phyloP scores from a whole-genome alignment of 2,329 filamentous ascomycete genomes.

The Talaromyces piceae region DNA sequence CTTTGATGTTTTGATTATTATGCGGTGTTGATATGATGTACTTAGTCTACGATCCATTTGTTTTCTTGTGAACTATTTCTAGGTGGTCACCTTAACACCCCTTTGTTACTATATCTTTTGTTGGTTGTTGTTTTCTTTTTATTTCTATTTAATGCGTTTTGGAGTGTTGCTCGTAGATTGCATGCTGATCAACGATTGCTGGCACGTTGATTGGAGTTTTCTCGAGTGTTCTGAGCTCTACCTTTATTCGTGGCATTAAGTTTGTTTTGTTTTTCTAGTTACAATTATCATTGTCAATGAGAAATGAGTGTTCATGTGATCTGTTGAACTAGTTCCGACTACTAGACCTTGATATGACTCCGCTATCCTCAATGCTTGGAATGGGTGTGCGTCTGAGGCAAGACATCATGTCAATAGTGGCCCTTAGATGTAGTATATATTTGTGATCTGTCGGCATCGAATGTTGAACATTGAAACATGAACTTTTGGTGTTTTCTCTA shows the following conservation, averaged over 20 bases:
- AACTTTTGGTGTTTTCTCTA: neutral
- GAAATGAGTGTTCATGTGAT: neutral
- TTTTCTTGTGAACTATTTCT: conserved; percentile 12
- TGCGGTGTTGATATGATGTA: neutral
- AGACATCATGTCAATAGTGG: no score
- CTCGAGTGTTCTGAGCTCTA: neutral
- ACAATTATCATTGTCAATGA: neutral
- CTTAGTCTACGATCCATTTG: conserved; percentile 9
- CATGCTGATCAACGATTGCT: conserved; percentile 1
- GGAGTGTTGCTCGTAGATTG: conserved; percentile 6
- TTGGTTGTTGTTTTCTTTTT: conserved; percentile 5
- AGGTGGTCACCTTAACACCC: conserved; percentile 12
- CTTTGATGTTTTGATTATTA: conserved; percentile 30
- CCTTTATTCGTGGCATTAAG: neutral
- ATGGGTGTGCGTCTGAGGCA: no score
- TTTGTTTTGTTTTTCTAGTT: neutral
- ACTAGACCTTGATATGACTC: no score
- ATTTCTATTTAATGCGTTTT: conserved; percentile 3
- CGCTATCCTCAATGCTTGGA: neutral
- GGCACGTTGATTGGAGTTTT: neutral
- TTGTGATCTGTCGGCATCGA: neutral
- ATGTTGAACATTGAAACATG: neutral
- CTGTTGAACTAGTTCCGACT: neutral
- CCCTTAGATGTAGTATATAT: neutral
- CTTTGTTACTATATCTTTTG: conserved; percentile 13